Evolutionary conservation across 306 rosid genomes (phyloP).

Genomic region (Hippophae tibetana): DNA sequence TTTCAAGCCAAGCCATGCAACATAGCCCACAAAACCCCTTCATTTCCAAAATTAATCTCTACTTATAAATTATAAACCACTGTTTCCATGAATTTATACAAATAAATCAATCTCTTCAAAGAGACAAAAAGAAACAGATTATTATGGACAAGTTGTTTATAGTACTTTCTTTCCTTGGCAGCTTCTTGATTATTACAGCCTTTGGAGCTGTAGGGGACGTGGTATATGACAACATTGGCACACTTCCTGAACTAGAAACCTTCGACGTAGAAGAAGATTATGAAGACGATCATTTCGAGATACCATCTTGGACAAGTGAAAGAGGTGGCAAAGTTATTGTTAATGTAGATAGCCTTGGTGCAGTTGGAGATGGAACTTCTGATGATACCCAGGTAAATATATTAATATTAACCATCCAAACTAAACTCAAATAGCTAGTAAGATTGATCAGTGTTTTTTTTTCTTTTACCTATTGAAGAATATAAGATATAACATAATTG

Average conservation of each 20-base stretch:
- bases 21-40: conserved; percentile 45
- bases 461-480: no score
- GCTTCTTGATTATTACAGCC: conserved; percentile 36
- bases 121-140: conserved; percentile 21
- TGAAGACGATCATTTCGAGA: conserved; percentile 39
- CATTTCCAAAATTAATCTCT: conserved; percentile 47
- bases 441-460: neutral
- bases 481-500: no score
- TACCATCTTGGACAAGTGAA: conserved; percentile 72
- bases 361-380: conserved; percentile 73
- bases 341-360: conserved; percentile 83
- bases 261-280: conserved; percentile 42
- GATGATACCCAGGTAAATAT: conserved; percentile 69
- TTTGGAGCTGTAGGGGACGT: conserved; percentile 50
- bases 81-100: conserved; percentile 50
- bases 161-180: conserved; percentile 33
- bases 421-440: no score
- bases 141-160: conserved; percentile 61
- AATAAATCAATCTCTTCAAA: conserved; percentile 36
- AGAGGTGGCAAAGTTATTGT: conserved; percentile 84
- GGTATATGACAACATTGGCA: conserved; percentile 31
- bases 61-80: conserved; percentile 59
- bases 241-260: conserved; percentile 45
- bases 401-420: no score
- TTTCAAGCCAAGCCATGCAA: conserved; percentile 93